Base-by-base conservation (phyloP, 2,329 filamentous ascomycete genomes). In the Teratosphaeria destructans region DNA sequence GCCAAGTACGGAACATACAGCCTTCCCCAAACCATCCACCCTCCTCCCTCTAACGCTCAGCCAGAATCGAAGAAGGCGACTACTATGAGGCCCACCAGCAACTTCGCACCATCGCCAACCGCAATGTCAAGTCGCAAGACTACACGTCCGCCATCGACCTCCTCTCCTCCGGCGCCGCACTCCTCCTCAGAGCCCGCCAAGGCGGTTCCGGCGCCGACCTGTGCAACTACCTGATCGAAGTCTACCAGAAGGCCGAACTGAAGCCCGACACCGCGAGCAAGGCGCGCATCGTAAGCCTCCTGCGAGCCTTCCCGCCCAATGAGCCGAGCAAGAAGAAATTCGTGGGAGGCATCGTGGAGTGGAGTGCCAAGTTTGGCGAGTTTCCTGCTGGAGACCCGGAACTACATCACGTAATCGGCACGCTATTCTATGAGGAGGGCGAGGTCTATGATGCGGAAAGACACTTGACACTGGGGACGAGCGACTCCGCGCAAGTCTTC, bases 21-120 rank as follows among this genome's bases (percentile, higher is more conserved):
- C 27, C 14, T 26, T 39, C 43, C 52, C 37, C 23, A 35, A 4
- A 27, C 19, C 11, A 10, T 7, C 37, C 39, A 26, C 35, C 35
- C 35, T 11, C 32, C 49, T 19, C 32, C 49, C 23, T 11, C 32
- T 64, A 11, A 66, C 39, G 62, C 55, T 52, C 60, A 43, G 37
- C 32, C 69, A 89, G 90, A 75, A 96, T 96, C 75, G 81, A 85
- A 66, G 90, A 95, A 75, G 93, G 92, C 70, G 87, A 94, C 73
- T 96, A 85, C 81, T 99, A 99, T 79, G 94, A 99, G 82, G 94
- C 94, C 60, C 93, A 97, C 77, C 94, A 99, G 76, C 94, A 99
- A 79, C 90, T 96, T 66, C 90, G 94, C 63, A 92, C 96, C 58
- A 93, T 96, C 67, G 92, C 92, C 62, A 88, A 90, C 47, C 91